These are phyloP conservation scores for Ustilago tritici DNA, from an alignment of 1,284 basidiomycete genomes.

Conservation along the genomic window DNA sequence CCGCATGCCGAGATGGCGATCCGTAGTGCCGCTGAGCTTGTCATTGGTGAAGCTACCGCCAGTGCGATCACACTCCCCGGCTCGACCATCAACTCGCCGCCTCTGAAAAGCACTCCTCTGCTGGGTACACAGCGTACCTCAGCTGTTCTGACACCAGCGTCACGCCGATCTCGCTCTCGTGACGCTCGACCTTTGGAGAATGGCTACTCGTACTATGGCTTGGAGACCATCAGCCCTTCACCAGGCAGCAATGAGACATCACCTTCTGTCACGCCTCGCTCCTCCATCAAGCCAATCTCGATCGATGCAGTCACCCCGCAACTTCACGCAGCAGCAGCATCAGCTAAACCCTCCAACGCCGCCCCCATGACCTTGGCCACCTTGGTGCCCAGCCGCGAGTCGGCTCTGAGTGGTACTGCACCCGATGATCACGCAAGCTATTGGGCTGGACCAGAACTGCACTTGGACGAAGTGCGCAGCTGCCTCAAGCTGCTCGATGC, in stretches of 20 bases:
- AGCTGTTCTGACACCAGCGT: slow-evolving; percentile 18
- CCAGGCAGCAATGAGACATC: slow-evolving; percentile 49
- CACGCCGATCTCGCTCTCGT: slow-evolving; percentile 51
- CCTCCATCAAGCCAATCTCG: slow-evolving; percentile 30
- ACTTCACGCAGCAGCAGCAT: slow-evolving; percentile 16
- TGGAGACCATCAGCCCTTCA: slow-evolving; percentile 57
- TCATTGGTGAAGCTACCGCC: slow-evolving; percentile 44
- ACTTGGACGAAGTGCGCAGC: slow-evolving; percentile 57
- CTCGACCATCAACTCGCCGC: slow-evolving; percentile 36
- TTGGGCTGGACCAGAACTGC: slow-evolving; percentile 52
- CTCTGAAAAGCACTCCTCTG: slow-evolving; percentile 27
- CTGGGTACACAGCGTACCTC: slow-evolving; percentile 28
- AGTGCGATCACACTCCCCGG: slow-evolving; percentile 25
- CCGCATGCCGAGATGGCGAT: slow-evolving; percentile 56
- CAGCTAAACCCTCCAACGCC: slow-evolving; percentile 17
- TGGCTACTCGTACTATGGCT: slow-evolving; percentile 67
- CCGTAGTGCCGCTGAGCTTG: slow-evolving; percentile 44
- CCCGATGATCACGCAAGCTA: slow-evolving; percentile 25
- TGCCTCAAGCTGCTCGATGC: slow-evolving; percentile 62
- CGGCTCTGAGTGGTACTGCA: slow-evolving; percentile 11
- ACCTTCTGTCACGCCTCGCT: slow-evolving; percentile 44
- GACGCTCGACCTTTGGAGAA: slow-evolving; percentile 54
- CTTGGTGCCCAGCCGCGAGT: slow-evolving; percentile 48
- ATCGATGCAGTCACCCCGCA: slow-evolving; percentile 46
- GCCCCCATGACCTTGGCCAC: slow-evolving; percentile 60